Percentiles rank a stretch among this genome's conserved stretches.
Conservation (phyloP, 176 grass and related monocot species). For the Puya raimondii region DNA sequence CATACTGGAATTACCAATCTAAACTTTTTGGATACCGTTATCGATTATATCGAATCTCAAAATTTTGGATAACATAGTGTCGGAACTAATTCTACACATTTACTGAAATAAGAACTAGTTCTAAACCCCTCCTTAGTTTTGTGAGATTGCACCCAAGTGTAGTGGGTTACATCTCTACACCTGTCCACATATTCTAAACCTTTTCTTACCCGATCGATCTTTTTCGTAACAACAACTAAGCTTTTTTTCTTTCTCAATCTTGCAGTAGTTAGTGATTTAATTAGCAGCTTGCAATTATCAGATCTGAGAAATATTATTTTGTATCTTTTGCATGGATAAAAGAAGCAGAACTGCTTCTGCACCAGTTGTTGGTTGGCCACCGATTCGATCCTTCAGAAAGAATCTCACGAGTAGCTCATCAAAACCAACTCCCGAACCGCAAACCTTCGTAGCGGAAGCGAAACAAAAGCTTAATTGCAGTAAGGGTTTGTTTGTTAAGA, state of each 20-base stretch:
- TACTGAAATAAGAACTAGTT: too few relatives aligned
- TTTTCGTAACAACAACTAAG: background rate
- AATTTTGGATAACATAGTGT: too few relatives aligned
- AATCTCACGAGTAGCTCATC: constrained; percentile 58
- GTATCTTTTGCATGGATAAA: background rate
- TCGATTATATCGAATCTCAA: too few relatives aligned
- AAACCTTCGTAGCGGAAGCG: constrained; percentile 23
- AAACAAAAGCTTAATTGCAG: constrained; percentile 37
- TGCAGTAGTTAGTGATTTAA: constrained; percentile 12
- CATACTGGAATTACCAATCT: background rate
- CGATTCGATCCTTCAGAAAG: constrained; percentile 73
- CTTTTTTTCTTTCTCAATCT: constrained; percentile 5
- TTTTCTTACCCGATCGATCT: too few relatives aligned
- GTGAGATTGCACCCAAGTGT: too few relatives aligned
- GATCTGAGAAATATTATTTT: background rate
- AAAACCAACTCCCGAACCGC: constrained; percentile 35
- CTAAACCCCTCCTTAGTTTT: too few relatives aligned
- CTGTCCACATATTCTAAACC: too few relatives aligned
- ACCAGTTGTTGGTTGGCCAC: constrained; percentile 92
- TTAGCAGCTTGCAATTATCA: background rate
- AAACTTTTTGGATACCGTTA: too few relatives aligned
- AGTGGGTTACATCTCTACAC: too few relatives aligned
- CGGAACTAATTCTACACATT: too few relatives aligned
- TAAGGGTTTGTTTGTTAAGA: constrained; percentile 66
- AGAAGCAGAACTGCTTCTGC: constrained; percentile 38